Evolutionary conservation across 177 flowering plant genomes (phyloP), one percentile per base, ranked within the genome.

Genomic region (Vitis hybrid): DNA sequence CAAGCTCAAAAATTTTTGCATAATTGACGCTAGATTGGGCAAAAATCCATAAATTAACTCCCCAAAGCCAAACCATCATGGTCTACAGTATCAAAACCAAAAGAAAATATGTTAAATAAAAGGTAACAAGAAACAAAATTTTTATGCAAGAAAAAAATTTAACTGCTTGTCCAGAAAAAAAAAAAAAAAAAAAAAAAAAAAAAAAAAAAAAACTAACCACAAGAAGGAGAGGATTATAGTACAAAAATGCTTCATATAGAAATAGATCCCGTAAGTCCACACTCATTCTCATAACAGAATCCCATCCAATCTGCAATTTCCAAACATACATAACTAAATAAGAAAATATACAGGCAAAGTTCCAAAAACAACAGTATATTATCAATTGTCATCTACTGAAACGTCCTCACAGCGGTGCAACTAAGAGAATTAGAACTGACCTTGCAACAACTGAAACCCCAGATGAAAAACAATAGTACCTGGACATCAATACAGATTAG

Each of bases 41-140:
- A 85, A 96, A 96, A 50, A 89, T 89, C 98, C 97, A 96, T 72
- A 94, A 75, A 80, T 96, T 96, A 55, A 89, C 73, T 68, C 99
- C 99, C 99, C 99, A 96, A 21, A 96, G 87, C 97, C 98, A 94
- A 73, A 96, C 91, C 91, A 87, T 86, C 91, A 89, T 72, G 27
- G 97, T 87, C 99, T 96, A 88, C 72, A 85, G 70, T 24, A 75
- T 14, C 40, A 75, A 80, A 75, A 60, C 12, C 61, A 57, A 48
- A 24, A 70, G 10, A 68, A 76, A 64, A 63, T 18, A 11, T 61
- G 49, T 30, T 62, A 10, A 9, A 51, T 14, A 10, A 54, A 67
- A 3, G 64, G 11, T n/a, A 46, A 57, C 14, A 40, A 21, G 52
- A 68, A 58, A 19, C 52, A 46, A 40, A 40, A 61, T 6, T 21